Percentiles rank a stretch among this genome's conserved stretches.
phyloP scores from a whole-genome alignment of 2,329 filamentous ascomycete species.

The Clonostachys rhizophaga region DNA sequence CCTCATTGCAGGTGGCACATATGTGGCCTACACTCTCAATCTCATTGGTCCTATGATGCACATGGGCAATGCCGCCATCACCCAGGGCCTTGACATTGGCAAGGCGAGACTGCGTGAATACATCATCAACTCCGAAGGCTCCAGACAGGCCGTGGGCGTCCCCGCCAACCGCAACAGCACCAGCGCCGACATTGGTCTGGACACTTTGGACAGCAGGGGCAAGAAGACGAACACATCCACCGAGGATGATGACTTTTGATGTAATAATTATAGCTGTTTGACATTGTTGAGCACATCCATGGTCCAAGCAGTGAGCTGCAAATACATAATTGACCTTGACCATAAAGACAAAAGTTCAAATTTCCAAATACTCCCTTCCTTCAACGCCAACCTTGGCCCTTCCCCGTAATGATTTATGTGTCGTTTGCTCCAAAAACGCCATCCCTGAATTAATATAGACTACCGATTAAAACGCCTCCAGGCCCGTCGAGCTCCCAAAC shows the following conservation, averaged over 20 bases:
- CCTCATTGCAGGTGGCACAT: conserved; percentile 69
- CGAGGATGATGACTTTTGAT: conserved; percentile 58
- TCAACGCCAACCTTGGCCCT: background rate
- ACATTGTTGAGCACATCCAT: background rate
- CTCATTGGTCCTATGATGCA: conserved; percentile 94
- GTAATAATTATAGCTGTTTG: background rate
- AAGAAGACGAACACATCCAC: conserved; percentile 34
- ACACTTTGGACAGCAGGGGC: conserved; percentile 55
- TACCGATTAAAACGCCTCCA: conserved; percentile 59
- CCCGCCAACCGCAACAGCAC: conserved; percentile 37
- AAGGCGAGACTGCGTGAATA: conserved; percentile 91
- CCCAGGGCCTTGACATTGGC: conserved; percentile 84
- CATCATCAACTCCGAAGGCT: conserved; percentile 80
- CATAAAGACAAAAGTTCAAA: too few relatives aligned
- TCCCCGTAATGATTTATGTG: too few relatives aligned
- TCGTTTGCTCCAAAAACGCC: conserved; percentile 1
- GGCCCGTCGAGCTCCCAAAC: conserved; percentile 71
- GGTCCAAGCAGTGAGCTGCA: too few relatives aligned
- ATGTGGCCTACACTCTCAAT: conserved; percentile 90
- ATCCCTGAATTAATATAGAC: background rate
- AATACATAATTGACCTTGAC: too few relatives aligned
- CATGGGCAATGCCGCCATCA: conserved; percentile 85
- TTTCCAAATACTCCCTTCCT: background rate
- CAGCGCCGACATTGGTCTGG: conserved; percentile 49
- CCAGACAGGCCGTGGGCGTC: conserved; percentile 79